A percentile compares a stretch with the other conserved stretches of the same genome.
phyloP scores from a whole-genome alignment of 208 protist species.

The Trypanosomatidae sp. region DNA sequence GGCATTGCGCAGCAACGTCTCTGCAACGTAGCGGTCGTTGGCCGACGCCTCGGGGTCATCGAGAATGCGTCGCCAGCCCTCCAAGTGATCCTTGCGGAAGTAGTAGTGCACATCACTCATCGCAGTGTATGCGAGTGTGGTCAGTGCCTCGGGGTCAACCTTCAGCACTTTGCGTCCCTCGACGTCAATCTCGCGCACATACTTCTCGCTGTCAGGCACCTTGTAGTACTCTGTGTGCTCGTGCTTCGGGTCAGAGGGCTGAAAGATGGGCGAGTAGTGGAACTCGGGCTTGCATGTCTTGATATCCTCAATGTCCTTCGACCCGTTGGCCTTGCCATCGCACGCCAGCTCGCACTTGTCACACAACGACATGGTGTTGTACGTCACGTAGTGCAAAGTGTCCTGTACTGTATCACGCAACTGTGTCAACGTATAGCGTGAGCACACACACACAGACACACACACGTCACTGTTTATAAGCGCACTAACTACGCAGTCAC shows the following conservation, averaged over 20 bases:
- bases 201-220: conserved; percentile 58
- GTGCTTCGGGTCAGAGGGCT: conserved; percentile 64
- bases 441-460: no score
- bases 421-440: no score
- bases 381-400: no score
- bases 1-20: conserved; percentile 95
- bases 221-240: conserved; percentile 79
- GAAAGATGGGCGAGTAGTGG: conserved; percentile 77
- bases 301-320: conserved; percentile 68
- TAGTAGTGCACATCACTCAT: conserved; percentile 93
- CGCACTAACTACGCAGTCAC: no score
- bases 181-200: conserved; percentile 67
- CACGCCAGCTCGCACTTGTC: conserved; percentile 60
- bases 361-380: conserved; percentile 32
- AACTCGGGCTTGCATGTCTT: conserved; percentile 26
- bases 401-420: no score
- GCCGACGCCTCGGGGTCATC: conserved; percentile 91
- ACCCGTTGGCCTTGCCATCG: conserved; percentile 11
- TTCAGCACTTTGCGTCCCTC: conserved; percentile 63
- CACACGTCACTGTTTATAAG: no score
- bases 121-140: conserved; percentile 71
- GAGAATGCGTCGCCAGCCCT: conserved; percentile 90
- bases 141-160: conserved; percentile 87
- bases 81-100: conserved; percentile 91
- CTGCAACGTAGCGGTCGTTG: conserved; percentile 95